Evolutionary conservation across 441 rosid species (phyloP), one percentile per base, ranked within the genome.

Genomic region (Corymbia citriodora): DNA sequence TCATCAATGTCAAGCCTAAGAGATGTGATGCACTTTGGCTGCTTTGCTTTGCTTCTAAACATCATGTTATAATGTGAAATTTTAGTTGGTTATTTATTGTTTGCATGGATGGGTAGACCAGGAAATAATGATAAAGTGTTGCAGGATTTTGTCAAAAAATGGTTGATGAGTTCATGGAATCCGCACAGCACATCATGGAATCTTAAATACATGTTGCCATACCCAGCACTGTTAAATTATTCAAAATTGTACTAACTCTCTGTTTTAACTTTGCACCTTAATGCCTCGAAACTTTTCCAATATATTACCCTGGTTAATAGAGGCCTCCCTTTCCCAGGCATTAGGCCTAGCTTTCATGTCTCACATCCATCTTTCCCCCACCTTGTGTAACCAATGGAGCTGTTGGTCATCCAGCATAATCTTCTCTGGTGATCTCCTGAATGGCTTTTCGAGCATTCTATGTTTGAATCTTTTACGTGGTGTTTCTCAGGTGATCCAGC

Each of bases 401-500:
- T 13, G 18, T 12, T 79, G 85, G n/a, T 45, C 52, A 45, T 23
- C 85, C 4, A 11, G 9, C 16, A 45, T 23, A 11, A 40, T 45
- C 85, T 79, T 79, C 52, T 79, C 18, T 45, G 85, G 52, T 27
- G 10, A 79, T 79, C 52, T 79, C 85, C 52, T 55, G 14, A 36
- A 13, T 19, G n/a, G 70, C 68, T 55, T 55, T 57, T 55, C 17
- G 48, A 55, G 52, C 13, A 21, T 48, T 27, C 50, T 21, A 50
- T 18, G 61, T 33, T 40, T 72, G 89, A 65, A 33, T 74, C 59
- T 27, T 87, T 36, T n/a, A 59, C 17, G 2, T 70, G 89, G 87
- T 89, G 89, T 23, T 86, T 93, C 91, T 88, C 94, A 97, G 98
- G 98, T 49, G 97, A 96, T 65, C 95, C 97, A 5, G 98, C 97